Evolutionary conservation across 306 rosid genomes (phyloP), one percentile per base, ranked within the genome.

Genomic region (Sicyos baderoa): DNA sequence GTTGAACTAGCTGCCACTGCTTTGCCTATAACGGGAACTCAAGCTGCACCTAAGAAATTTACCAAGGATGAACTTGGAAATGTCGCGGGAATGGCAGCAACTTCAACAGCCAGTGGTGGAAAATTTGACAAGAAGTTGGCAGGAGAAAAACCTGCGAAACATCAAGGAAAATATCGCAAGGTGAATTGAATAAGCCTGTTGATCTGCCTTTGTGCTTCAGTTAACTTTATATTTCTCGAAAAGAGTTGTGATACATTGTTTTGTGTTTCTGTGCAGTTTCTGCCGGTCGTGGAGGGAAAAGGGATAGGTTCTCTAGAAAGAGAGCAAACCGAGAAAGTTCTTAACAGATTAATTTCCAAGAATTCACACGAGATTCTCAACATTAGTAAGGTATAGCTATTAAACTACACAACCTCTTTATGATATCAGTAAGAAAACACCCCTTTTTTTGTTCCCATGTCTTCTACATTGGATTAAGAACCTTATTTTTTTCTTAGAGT

Each of bases 81-180:
- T 76, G 91, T 86, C 16, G 97, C 99, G 14, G 97, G 99, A 74
- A 47, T 88, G 54, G 99, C 96, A 44, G 87, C 97, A 84, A 80
- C 88, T 66, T 79, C 99, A 25, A 90, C 97, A 9, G 98, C 97
- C 54, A 93, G 98, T 62, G 98, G 96, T 56, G 99, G 99, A 42
- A 93, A 93, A 72, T 93, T 90, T 75, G 99, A 93, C 81, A 90
- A 86, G 83, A 93, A 86, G 79, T 79, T 93, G 70, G 72, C 82
- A 0, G 99, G 99, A 9, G 97, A 93, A 82, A 93, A 85, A 80
- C 86, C 92, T 72, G 79, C 86, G 6, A 81, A 82, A 72, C 94
- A 93, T 74, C 37, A 82, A 78, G 96, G 96, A 80, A 93, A 90
- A 85, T 79, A 78, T 74, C 87, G 97, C 74, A 93, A 90, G 99